These are phyloP conservation scores for Trichosanthes cucumerina DNA, from an alignment of 306 rosid species.

Conservation along the genomic window DNA sequence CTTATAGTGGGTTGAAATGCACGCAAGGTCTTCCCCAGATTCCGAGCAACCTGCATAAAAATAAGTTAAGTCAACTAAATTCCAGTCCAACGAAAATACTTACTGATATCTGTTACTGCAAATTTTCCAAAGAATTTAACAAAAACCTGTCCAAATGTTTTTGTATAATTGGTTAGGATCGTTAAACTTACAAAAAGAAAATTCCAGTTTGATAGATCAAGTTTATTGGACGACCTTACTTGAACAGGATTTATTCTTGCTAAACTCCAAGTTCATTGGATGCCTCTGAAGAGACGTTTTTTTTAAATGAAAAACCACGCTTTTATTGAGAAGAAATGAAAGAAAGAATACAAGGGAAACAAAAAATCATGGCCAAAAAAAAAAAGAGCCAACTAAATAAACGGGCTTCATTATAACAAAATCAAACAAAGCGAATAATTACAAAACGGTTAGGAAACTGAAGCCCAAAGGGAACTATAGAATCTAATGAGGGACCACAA, in stretches of 20 bases:
- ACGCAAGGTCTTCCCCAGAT: conserved; percentile 83
- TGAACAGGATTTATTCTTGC: neutral
- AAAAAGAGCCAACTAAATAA: no score
- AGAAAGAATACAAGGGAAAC: no score
- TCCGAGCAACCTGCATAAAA: conserved; percentile 82
- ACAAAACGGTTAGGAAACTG: no score
- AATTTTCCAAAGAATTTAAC: neutral
- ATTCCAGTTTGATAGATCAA: neutral
- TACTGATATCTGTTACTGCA: neutral
- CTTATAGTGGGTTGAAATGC: conserved; percentile 93
- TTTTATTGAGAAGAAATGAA: no score
- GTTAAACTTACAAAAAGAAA: neutral
- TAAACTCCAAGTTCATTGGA: neutral
- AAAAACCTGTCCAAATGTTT: neutral
- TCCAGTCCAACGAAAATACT: neutral
- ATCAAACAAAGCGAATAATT: no score
- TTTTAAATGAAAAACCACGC: no score
- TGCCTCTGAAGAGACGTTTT: neutral
- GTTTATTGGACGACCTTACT: neutral
- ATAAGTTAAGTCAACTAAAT: neutral
- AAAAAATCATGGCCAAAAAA: no score
- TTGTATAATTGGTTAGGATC: neutral
- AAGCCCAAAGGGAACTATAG: no score
- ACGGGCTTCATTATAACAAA: no score
- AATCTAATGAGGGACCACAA: no score